These are phyloP conservation scores for Yamadazyma laniorum DNA, from an alignment of 805 yeast genomes.

Conservation along the genomic window DNA sequence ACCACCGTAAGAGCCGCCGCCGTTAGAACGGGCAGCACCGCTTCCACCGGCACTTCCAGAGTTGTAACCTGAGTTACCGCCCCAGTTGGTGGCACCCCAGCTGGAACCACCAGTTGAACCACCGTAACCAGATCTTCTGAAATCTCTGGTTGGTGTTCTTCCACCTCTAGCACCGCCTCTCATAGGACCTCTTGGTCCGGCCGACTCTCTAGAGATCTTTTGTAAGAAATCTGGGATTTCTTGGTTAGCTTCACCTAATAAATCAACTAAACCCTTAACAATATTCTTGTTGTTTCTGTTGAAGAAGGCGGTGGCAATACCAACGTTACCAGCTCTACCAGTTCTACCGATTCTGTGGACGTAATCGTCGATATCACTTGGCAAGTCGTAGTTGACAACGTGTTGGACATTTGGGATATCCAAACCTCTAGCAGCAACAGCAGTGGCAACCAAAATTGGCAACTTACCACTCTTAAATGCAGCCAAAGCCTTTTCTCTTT, in stretches of 20 bases:
- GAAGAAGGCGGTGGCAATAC: slow-evolving; percentile 97
- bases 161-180: slow-evolving; percentile 23
- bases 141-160: slow-evolving; percentile 44
- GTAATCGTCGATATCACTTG: slow-evolving; percentile 95
- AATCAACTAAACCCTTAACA: slow-evolving; percentile 81
- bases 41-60: slow-evolving; percentile 12
- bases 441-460: slow-evolving; percentile 96
- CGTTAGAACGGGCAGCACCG: slow-evolving; percentile 6
- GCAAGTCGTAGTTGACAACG: slow-evolving; percentile 95
- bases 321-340: slow-evolving; percentile 99
- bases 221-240: slow-evolving; percentile 90
- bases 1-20: slow-evolving; percentile 18
- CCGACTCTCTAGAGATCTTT: slow-evolving; percentile 73
- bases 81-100: slow-evolving; percentile 14
- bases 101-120: slow-evolving; percentile 29
- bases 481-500: slow-evolving; percentile 96
- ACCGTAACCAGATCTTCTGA: slow-evolving; percentile 46
- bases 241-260: slow-evolving; percentile 94
- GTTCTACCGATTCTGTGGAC: slow-evolving; percentile 99
- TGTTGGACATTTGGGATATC: slow-evolving; percentile 99
- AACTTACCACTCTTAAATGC: slow-evolving; percentile 90
- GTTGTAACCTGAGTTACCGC: slow-evolving; percentile 17
- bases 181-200: slow-evolving; percentile 49
- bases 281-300: slow-evolving; percentile 92
- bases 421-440: slow-evolving; percentile 99